Conservation (phyloP, 768 basidiomycete species). For the Candolleomyces aberdarensis region DNA sequence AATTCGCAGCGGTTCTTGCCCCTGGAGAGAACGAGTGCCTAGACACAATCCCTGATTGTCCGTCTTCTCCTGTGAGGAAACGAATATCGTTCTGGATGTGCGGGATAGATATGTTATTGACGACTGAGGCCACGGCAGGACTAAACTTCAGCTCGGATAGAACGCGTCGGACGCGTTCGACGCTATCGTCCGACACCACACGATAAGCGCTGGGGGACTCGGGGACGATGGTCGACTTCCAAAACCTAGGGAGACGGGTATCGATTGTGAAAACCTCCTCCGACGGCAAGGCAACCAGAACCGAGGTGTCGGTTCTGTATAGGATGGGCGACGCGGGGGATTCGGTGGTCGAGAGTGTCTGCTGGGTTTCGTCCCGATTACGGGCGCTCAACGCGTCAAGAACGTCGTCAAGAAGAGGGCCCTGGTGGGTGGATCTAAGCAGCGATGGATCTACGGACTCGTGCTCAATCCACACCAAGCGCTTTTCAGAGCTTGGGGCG, state of each 20-base stretch:
- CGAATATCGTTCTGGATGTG: constrained; percentile 70
- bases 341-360: background rate
- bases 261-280: constrained; percentile 48
- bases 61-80: constrained; percentile 84
- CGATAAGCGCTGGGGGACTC: constrained; percentile 41
- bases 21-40: constrained; percentile 82
- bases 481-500: constrained; percentile 19
- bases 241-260: constrained; percentile 64
- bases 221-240: constrained; percentile 68
- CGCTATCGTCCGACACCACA: constrained; percentile 55
- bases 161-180: constrained; percentile 54
- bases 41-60: constrained; percentile 64
- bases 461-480: constrained; percentile 63
- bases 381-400: constrained; percentile 1
- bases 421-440: constrained; percentile 13
- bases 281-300: constrained; percentile 47
- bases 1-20: constrained; percentile 60
- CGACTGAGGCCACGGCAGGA: constrained; percentile 62
- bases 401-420: constrained; percentile 5
- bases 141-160: constrained; percentile 63
- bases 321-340: constrained; percentile 30
- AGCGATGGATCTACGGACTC: constrained; percentile 47
- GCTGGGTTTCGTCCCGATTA: constrained; percentile 11
- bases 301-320: constrained; percentile 39
- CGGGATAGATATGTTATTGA: constrained; percentile 63